Percentiles rank a stretch among this genome's conserved stretches.
phyloP scores from a whole-genome alignment of 352 stramenopile genomes.

The Phytopythium ostracodes region DNA sequence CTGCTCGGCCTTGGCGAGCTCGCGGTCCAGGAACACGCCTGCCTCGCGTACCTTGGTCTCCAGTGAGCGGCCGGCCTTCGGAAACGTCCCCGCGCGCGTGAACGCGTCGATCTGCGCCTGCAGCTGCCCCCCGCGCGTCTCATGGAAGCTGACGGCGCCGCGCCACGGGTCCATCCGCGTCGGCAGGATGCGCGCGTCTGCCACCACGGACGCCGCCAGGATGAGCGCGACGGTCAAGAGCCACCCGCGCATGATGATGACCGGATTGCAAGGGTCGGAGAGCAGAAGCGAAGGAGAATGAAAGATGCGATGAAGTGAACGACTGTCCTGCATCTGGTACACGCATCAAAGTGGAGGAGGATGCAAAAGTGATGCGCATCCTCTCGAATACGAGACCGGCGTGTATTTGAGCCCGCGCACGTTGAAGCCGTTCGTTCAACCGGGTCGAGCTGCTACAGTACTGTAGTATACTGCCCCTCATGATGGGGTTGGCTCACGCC shows the following conservation, averaged over 20 bases:
- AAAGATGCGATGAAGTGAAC: too few species aligned
- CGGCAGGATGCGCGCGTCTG: conserved; percentile 11
- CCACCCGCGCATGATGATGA: background rate
- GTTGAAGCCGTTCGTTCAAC: background rate
- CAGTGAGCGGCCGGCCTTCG: conserved; percentile 26
- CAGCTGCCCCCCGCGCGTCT: conserved; percentile 15
- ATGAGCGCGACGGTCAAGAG: background rate
- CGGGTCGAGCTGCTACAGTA: too few species aligned
- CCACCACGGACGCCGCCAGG: background rate
- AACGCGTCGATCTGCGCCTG: conserved; percentile 29
- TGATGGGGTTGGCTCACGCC: background rate
- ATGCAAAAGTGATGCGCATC: background rate
- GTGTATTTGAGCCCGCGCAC: background rate
- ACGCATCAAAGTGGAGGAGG: background rate
- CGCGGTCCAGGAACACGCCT: conserved; percentile 33
- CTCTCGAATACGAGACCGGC: background rate
- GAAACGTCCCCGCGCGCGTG: conserved; percentile 29
- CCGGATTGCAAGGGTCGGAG: background rate
- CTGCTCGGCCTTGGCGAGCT: conserved; percentile 28
- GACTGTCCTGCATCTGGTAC: too few species aligned
- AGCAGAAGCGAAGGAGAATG: background rate
- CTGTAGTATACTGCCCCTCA: too few species aligned
- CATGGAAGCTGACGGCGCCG: conserved; percentile 8
- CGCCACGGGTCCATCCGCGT: conserved; percentile 23
- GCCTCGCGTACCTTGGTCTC: conserved; percentile 41